phyloP scores from a whole-genome alignment of 345 rosid genomes.

The Citrus medica region DNA sequence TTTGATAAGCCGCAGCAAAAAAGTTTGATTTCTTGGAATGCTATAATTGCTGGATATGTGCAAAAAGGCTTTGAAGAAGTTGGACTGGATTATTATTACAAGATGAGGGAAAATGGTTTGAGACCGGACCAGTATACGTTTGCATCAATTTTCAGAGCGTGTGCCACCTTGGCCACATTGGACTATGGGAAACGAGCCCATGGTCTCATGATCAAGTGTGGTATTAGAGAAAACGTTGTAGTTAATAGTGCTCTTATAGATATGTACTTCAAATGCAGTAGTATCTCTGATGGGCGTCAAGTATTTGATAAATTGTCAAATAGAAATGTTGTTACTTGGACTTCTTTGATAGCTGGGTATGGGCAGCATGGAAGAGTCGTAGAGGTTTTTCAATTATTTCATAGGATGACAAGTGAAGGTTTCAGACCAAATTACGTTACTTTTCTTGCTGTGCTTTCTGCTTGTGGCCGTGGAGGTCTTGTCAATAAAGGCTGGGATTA shows the following conservation, averaged over 20 bases:
- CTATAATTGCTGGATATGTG: slow-evolving; percentile 57
- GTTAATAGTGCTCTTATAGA: slow-evolving; percentile 63
- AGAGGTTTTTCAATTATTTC: slow-evolving; percentile 61
- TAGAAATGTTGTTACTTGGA: slow-evolving; percentile 66
- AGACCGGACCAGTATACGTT: slow-evolving; percentile 63
- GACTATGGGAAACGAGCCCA: slow-evolving; percentile 62
- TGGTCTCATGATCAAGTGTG: slow-evolving; percentile 47
- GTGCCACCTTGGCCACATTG: slow-evolving; percentile 55
- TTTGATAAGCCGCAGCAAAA: slow-evolving; percentile 28
- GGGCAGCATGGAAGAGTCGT: slow-evolving; percentile 60
- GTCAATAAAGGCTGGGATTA: slow-evolving; percentile 49
- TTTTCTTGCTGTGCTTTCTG: slow-evolving; percentile 63
- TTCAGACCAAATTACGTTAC: slow-evolving; percentile 62
- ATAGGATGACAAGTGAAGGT: slow-evolving; percentile 54
- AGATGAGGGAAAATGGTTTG: slow-evolving; percentile 44
- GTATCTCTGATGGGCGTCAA: slow-evolving; percentile 41
- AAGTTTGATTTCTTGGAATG: slow-evolving; percentile 53
- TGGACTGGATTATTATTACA: slow-evolving; percentile 45
- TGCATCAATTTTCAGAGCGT: slow-evolving; percentile 68
- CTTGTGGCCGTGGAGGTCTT: slow-evolving; percentile 74
- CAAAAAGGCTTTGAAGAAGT: slow-evolving; percentile 42
- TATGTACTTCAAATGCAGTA: slow-evolving; percentile 80
- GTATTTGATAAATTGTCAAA: slow-evolving; percentile 36
- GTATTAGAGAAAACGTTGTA: slow-evolving; percentile 44
- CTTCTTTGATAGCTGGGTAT: slow-evolving; percentile 65